Percentiles rank a stretch among this genome's conserved stretches.
These are phyloP conservation scores for Platanus orientalis DNA, from an alignment of 164 flowering plant genomes.

Conservation along the genomic window DNA sequence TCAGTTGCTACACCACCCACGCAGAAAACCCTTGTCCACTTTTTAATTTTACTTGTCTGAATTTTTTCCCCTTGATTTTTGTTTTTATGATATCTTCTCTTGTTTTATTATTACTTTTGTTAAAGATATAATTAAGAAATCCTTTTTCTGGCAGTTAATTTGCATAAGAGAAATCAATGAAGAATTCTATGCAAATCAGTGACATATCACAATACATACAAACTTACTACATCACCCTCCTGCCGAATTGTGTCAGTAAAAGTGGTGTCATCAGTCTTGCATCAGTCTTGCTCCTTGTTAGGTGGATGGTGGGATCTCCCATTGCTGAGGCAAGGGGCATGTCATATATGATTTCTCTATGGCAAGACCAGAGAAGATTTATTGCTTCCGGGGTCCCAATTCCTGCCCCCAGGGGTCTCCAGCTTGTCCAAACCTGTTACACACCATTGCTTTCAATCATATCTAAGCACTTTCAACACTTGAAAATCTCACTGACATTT, in stretches of 20 bases:
- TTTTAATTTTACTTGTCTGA: no score
- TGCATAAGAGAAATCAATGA: neutral
- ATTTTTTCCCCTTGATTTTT: no score
- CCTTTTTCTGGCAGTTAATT: neutral
- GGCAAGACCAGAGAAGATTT: constrained; percentile 98
- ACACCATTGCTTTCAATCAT: constrained; percentile 2
- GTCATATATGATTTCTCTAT: constrained; percentile 93
- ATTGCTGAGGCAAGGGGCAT: constrained; percentile 64
- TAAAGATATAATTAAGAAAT: no score
- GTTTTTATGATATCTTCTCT: no score
- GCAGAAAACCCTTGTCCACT: no score
- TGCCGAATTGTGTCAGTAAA: no score
- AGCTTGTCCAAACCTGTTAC: constrained; percentile 92
- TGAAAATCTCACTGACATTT: neutral
- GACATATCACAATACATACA: no score
- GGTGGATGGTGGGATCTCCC: constrained; percentile 74
- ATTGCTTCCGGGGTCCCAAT: constrained; percentile 99
- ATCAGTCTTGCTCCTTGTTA: constrained; percentile 22
- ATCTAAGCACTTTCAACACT: neutral
- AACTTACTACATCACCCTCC: no score
- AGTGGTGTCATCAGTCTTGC: neutral
- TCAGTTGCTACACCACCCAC: no score
- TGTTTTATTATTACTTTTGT: no score
- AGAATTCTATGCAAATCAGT: neutral
- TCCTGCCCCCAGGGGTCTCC: constrained; percentile 99